Evolutionary conservation across 129 eudicot species (phyloP).

Genomic region (Deinandra increscens): DNA sequence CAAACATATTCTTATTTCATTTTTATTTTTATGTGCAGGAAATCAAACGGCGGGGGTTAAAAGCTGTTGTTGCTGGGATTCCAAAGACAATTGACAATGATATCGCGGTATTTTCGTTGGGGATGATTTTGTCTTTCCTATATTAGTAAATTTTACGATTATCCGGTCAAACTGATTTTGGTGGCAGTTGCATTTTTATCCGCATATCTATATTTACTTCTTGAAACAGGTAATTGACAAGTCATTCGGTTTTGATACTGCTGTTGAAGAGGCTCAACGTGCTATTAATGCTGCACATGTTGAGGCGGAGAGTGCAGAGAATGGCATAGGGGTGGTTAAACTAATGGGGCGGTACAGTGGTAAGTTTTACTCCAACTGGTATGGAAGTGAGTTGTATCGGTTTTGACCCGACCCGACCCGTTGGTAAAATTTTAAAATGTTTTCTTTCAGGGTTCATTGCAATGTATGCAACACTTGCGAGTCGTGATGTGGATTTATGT

Average conservation of each 20-base stretch:
- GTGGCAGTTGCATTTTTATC: background rate
- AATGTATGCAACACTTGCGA: slow-evolving; percentile 94
- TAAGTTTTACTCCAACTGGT: slow-evolving; percentile 28
- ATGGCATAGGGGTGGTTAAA: slow-evolving; percentile 88
- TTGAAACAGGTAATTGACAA: slow-evolving; percentile 76
- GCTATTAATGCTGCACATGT: slow-evolving; percentile 97
- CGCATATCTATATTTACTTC: slow-evolving; percentile 17
- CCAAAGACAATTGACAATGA: slow-evolving; percentile 89
- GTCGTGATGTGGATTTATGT: slow-evolving; percentile 91
- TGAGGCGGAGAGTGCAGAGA: slow-evolving; percentile 89
- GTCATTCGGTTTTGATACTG: slow-evolving; percentile 97
- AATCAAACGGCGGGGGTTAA: slow-evolving; percentile 65
- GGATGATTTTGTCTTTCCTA: background rate
- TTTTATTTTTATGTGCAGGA: slow-evolving; percentile 47
- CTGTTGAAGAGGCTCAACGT: slow-evolving; percentile 98
- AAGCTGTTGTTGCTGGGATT: slow-evolving; percentile 83
- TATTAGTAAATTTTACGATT: background rate
- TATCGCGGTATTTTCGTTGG: slow-evolving; percentile 52
- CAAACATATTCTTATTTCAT: background rate
- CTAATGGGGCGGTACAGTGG: slow-evolving; percentile 97
- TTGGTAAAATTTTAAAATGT: slow-evolving; percentile 11
- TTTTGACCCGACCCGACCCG: slow-evolving; percentile 1
- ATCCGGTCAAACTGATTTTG: no score
- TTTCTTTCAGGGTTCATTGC: slow-evolving; percentile 85
- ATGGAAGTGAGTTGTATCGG: background rate